These are phyloP conservation scores for Nakazawaea pomicola DNA, from an alignment of 805 yeast genomes.

Conservation along the genomic window DNA sequence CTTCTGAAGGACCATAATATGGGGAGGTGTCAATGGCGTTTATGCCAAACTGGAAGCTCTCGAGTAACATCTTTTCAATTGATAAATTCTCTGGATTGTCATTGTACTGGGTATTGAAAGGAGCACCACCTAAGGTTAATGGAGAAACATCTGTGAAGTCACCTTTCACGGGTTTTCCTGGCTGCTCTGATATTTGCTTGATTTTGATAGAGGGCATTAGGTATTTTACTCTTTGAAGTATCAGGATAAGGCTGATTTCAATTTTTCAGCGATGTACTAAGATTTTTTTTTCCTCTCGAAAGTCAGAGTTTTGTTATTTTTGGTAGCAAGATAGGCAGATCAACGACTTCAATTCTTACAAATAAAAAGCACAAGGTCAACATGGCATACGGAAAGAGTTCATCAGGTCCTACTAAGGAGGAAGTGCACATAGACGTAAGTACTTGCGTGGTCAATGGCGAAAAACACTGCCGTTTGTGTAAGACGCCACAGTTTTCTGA, in stretches of 20 bases:
- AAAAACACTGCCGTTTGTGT: no score
- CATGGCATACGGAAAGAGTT: conserved; percentile 8
- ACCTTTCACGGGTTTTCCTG: conserved; percentile 15
- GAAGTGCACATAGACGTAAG: conserved; percentile 11
- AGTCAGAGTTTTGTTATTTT: no score
- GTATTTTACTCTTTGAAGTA: neutral
- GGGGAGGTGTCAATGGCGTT: conserved; percentile 89
- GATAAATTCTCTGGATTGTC: conserved; percentile 61
- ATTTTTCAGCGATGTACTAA: no score
- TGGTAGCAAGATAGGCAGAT: no score
- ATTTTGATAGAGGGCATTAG: neutral
- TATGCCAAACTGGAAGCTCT: conserved; percentile 64
- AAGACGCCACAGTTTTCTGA: no score
- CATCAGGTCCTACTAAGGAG: neutral
- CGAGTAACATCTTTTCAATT: conserved; percentile 46
- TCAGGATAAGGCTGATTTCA: no score
- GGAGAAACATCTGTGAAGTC: conserved; percentile 39
- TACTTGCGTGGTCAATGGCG: no score
- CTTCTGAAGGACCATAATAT: conserved; percentile 87
- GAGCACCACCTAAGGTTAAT: conserved; percentile 82
- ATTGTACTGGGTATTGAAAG: conserved; percentile 76
- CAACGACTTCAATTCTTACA: no score
- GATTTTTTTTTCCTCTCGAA: no score
- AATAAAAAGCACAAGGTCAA: neutral
- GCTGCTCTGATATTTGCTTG: conserved; percentile 2